These are phyloP conservation scores for Suillus bovinus DNA, from an alignment of 768 basidiomycete genomes.

Conservation along the genomic window DNA sequence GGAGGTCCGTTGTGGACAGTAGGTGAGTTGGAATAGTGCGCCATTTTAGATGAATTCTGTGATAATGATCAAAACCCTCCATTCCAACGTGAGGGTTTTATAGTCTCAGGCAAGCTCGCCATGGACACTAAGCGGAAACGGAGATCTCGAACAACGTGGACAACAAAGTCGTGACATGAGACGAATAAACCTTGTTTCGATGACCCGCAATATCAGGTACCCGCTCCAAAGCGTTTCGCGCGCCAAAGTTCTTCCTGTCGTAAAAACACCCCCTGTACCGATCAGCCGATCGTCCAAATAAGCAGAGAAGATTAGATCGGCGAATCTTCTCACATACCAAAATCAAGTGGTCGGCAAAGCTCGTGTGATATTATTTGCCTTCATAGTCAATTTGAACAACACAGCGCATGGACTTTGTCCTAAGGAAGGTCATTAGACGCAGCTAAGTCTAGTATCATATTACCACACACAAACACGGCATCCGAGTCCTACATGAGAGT, in stretches of 20 bases:
- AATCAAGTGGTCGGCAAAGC: slow-evolving; percentile 14
- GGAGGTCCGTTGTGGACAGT: slow-evolving; percentile 25
- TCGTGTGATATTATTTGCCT: slow-evolving; percentile 19
- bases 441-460: background rate
- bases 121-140: slow-evolving; percentile 17
- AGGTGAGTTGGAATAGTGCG: slow-evolving; percentile 19
- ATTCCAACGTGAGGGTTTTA: slow-evolving; percentile 21
- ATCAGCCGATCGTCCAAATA: slow-evolving; percentile 17
- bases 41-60: slow-evolving; percentile 10
- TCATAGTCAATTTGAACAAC: background rate
- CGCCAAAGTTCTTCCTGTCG: slow-evolving; percentile 19
- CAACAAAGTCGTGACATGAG: slow-evolving; percentile 32
- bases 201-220: slow-evolving; percentile 27
- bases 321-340: slow-evolving; percentile 22
- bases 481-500: background rate
- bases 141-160: slow-evolving; percentile 26
- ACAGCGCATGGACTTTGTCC: background rate
- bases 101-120: slow-evolving; percentile 21
- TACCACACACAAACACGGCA: background rate
- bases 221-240: slow-evolving; percentile 15
- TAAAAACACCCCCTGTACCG: slow-evolving; percentile 13
- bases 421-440: background rate
- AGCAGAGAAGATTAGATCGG: slow-evolving; percentile 18
- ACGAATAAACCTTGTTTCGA: slow-evolving; percentile 29
- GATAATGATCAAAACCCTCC: slow-evolving; percentile 11